A percentile compares a stretch with the other conserved stretches of the same genome.
phyloP scores from a whole-genome alignment of 257 asterid species.

The Solanum bukasovii region DNA sequence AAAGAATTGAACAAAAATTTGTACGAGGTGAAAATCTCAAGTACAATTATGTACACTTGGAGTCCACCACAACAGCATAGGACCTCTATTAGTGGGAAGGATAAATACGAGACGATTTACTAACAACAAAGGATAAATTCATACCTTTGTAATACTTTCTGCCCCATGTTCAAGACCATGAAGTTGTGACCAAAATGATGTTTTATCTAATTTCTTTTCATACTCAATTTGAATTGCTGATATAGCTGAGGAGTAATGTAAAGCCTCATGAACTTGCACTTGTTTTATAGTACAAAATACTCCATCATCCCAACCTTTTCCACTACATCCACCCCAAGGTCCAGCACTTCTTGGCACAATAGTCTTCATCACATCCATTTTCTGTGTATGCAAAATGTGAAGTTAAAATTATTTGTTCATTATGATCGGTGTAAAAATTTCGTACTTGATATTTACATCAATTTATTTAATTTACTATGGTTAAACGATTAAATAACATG shows the following conservation, averaged over 20 bases:
- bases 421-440: not conserved
- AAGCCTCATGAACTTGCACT: not conserved
- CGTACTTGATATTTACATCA: not conserved
- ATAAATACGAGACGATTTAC: not conserved
- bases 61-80: not conserved
- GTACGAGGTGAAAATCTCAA: not conserved
- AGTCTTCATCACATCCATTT: not conserved
- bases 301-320: conserved; percentile 17
- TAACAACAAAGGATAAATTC: not conserved
- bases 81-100: not conserved
- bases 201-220: not conserved
- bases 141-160: not conserved
- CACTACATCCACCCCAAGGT: conserved; percentile 5
- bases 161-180: not conserved
- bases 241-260: not conserved
- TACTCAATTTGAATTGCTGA: not conserved
- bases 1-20: not conserved
- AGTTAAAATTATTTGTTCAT: not conserved
- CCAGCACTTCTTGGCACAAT: conserved; percentile 3
- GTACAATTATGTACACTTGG: not conserved
- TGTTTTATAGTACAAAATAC: not conserved
- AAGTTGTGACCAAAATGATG: not conserved
- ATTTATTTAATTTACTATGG: not conserved
- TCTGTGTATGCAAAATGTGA: not conserved
- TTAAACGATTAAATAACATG: not conserved